These are phyloP conservation scores for Pneumocystis canis DNA, from an alignment of 1,139 yeast genomes.

Conservation along the genomic window DNA sequence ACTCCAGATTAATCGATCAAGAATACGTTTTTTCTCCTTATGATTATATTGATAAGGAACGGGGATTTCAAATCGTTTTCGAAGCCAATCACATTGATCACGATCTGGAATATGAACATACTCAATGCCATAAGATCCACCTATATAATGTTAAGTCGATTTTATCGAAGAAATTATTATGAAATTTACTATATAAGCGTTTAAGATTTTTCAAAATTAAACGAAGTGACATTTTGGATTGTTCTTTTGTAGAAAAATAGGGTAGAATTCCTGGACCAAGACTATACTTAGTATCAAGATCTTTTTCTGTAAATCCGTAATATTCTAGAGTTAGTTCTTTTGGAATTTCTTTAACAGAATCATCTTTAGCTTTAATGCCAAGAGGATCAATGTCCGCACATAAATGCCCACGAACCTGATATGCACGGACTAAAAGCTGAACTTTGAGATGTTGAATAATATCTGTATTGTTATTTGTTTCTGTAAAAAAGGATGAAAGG, in stretches of 20 bases:
- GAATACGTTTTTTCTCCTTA: conserved; percentile 89
- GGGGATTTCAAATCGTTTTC: conserved; percentile 92
- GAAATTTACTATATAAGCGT: conserved; percentile 49
- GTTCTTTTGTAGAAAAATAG: conserved; percentile 56
- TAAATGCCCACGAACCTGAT: conserved; percentile 95
- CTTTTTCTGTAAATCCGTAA: conserved; percentile 80
- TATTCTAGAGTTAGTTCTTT: conserved; percentile 81
- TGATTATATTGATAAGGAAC: conserved; percentile 65
- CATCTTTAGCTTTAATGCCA: conserved; percentile 65
- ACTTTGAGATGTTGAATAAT: conserved; percentile 85
- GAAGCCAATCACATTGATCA: conserved; percentile 93
- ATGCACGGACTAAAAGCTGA: conserved; percentile 91
- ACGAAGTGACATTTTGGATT: conserved; percentile 44
- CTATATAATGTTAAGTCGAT: background rate
- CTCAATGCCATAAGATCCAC: conserved; percentile 74
- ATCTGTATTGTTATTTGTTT: conserved; percentile 30
- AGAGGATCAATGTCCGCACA: conserved; percentile 92
- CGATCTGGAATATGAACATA: conserved; percentile 94
- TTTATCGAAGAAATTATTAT: background rate
- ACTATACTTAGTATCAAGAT: conserved; percentile 66
- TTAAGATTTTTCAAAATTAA: conserved; percentile 73
- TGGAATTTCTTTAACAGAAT: conserved; percentile 33
- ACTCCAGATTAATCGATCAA: conserved; percentile 95
- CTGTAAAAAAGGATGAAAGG: conserved; percentile 37
- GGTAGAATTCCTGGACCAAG: conserved; percentile 97